Conservation (phyloP, 805 yeast genomes). For the Clavispora carvajalis region DNA sequence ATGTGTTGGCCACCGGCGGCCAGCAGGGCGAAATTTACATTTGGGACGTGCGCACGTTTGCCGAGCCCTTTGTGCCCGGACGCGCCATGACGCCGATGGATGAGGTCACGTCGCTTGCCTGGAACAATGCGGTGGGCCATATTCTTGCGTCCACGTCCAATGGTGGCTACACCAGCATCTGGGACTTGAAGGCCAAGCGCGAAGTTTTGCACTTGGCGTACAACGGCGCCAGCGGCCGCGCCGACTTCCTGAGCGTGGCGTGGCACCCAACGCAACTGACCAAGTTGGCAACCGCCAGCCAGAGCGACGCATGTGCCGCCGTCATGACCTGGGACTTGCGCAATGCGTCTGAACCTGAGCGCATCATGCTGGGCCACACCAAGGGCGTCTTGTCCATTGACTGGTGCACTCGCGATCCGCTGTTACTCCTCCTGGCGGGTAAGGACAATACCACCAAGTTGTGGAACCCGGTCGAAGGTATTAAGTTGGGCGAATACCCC, state of each 20-base stretch:
- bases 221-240: conserved; percentile 51
- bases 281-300: conserved; percentile 81
- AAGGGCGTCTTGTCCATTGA: conserved; percentile 87
- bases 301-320: conserved; percentile 72
- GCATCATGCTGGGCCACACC: conserved; percentile 68
- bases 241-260: conserved; percentile 73
- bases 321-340: conserved; percentile 91
- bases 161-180: conserved; percentile 81
- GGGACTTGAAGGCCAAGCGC: conserved; percentile 86
- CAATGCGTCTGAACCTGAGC: conserved; percentile 87
- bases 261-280: conserved; percentile 96
- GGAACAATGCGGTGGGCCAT: conserved; percentile 82
- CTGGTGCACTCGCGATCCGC: conserved; percentile 86
- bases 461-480: conserved; percentile 84
- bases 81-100: conserved; percentile 74
- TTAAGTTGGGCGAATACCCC: conserved; percentile 79
- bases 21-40: conserved; percentile 81
- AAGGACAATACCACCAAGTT: conserved; percentile 81
- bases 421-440: conserved; percentile 80
- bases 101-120: conserved; percentile 73
- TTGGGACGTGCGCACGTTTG: conserved; percentile 76
- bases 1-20: conserved; percentile 81
- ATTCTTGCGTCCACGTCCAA: conserved; percentile 88
- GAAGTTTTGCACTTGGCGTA: conserved; percentile 85
- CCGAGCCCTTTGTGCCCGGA: conserved; percentile 66